Conservation (phyloP, 2,329 filamentous ascomycete species). For the Pseudohalonectria lignicola region DNA sequence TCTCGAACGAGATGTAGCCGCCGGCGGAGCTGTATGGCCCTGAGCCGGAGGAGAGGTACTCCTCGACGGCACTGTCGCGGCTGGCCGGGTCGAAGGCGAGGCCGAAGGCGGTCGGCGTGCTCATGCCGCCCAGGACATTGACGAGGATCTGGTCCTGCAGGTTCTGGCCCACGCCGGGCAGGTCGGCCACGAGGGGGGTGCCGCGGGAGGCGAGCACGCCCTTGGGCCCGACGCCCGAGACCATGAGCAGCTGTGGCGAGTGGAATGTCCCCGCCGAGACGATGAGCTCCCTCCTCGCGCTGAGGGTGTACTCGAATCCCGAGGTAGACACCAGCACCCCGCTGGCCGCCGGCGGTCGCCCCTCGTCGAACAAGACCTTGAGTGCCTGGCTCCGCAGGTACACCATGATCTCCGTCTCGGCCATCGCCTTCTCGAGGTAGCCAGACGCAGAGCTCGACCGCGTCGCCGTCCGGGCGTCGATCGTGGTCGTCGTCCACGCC, state of each 20-base stretch:
- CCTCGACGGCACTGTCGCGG: background rate
- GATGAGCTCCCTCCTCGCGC: constrained; percentile 26
- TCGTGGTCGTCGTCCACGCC: constrained; percentile 19
- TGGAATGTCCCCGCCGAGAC: constrained; percentile 29
- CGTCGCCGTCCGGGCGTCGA: constrained; percentile 13
- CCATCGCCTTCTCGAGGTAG: constrained; percentile 17
- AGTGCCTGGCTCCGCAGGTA: constrained; percentile 26
- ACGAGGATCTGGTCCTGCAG: constrained; percentile 22
- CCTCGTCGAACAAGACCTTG: constrained; percentile 4
- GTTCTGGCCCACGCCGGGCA: constrained; percentile 25
- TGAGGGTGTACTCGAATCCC: constrained; percentile 8
- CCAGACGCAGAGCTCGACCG: constrained; percentile 19
- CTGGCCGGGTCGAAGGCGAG: background rate
- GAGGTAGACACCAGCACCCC: constrained; percentile 1
- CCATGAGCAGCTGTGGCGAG: constrained; percentile 29
- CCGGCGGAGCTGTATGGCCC: background rate
- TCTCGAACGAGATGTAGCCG: background rate
- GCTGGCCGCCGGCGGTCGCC: constrained; percentile 1
- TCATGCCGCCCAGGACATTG: too few species aligned
- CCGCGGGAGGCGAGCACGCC: constrained; percentile 23
- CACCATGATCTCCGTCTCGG: constrained; percentile 21
- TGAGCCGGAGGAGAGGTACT: background rate
- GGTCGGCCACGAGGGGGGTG: constrained; percentile 20
- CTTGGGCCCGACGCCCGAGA: constrained; percentile 32
- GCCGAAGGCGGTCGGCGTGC: background rate